Conservation (phyloP, 2,329 filamentous ascomycete genomes). For the Botrytis fragariae region DNA sequence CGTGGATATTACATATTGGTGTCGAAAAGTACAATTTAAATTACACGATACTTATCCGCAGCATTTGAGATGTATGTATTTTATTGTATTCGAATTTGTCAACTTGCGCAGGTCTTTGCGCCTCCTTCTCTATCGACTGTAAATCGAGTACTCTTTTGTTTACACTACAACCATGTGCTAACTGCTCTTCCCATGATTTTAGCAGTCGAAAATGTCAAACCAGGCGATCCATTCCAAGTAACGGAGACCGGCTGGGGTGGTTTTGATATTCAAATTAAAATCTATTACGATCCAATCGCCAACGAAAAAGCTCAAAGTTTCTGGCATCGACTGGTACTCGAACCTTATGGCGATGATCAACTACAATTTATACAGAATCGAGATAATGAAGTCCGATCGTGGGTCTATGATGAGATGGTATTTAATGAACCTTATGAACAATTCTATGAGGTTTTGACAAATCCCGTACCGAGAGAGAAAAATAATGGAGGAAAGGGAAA, state of each 20-base stretch:
- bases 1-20: conserved; percentile 90
- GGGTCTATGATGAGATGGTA: conserved; percentile 89
- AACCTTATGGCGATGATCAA: conserved; percentile 84
- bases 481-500: conserved; percentile 52
- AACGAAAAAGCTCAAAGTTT: conserved; percentile 94
- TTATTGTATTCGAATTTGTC: not conserved
- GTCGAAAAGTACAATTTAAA: conserved; percentile 97
- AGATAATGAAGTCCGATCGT: conserved; percentile 67
- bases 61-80: conserved; percentile 67
- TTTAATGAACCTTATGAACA: conserved; percentile 97
- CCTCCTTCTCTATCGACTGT: not conserved
- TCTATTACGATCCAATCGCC: conserved; percentile 86
- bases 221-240: conserved; percentile 72
- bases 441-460: conserved; percentile 84
- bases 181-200: not conserved
- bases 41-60: conserved; percentile 96
- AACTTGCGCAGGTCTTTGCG: not conserved
- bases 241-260: conserved; percentile 96
- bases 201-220: conserved; percentile 67
- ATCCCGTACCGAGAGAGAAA: conserved; percentile 51
- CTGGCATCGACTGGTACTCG: conserved; percentile 87
- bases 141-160: not conserved
- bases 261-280: conserved; percentile 92
- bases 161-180: not conserved
- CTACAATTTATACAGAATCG: conserved; percentile 55